These are phyloP conservation scores for Sphaerostilbella broomeana DNA, from an alignment of 2,329 filamentous ascomycete species.

Conservation along the genomic window DNA sequence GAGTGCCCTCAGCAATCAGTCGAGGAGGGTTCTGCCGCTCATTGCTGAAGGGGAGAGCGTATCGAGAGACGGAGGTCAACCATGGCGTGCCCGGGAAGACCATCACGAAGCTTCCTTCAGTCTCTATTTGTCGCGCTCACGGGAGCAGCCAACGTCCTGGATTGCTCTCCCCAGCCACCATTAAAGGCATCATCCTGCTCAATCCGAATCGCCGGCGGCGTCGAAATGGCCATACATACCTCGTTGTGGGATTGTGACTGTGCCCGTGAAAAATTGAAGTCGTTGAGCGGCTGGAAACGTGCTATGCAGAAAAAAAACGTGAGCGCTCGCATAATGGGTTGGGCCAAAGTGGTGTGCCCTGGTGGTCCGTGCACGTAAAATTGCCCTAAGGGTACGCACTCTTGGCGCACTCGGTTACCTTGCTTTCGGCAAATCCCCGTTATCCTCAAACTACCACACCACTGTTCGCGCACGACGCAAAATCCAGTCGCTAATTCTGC, in stretches of 20 bases:
- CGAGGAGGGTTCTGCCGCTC: slow-evolving; percentile 66
- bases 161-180: slow-evolving; percentile 59
- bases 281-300: slow-evolving; percentile 19
- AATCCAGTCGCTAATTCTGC: slow-evolving; percentile 22
- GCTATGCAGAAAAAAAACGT: slow-evolving; percentile 15
- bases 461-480: slow-evolving; percentile 25
- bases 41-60: slow-evolving; percentile 58
- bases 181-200: slow-evolving; percentile 38
- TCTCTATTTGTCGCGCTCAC: slow-evolving; percentile 15
- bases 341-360: slow-evolving; percentile 31
- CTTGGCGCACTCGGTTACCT: slow-evolving; percentile 25
- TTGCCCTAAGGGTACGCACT: slow-evolving; percentile 34
- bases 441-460: slow-evolving; percentile 24
- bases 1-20: slow-evolving; percentile 55
- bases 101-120: slow-evolving; percentile 7
- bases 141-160: slow-evolving; percentile 30
- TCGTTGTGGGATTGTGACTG: slow-evolving; percentile 25
- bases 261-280: slow-evolving; percentile 20
- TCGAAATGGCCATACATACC: slow-evolving; percentile 36
- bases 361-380: slow-evolving; percentile 37
- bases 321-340: slow-evolving; percentile 3
- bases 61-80: slow-evolving; percentile 35
- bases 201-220: slow-evolving; percentile 27
- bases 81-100: slow-evolving; percentile 6
- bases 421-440: slow-evolving; percentile 33